Conservation (phyloP, 805 yeast species). For the Allodekkera sacchari region DNA sequence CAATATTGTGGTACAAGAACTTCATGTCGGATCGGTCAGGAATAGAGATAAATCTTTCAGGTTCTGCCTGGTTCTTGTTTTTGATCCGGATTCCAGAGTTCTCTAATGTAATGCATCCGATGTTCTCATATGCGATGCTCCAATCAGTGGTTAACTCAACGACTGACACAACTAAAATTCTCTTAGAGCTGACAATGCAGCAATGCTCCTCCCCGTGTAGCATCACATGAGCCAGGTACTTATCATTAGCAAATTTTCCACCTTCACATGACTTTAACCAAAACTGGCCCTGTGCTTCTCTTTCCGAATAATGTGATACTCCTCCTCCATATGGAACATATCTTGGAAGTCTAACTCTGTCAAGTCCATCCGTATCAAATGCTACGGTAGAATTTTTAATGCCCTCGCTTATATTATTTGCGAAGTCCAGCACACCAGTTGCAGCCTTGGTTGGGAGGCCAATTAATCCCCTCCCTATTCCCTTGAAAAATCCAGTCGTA, state of each 20-base stretch:
- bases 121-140: slow-evolving; percentile 56
- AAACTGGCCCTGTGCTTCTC: slow-evolving; percentile 91
- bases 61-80: slow-evolving; percentile 34
- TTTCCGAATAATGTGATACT: slow-evolving; percentile 62
- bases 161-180: slow-evolving; percentile 61
- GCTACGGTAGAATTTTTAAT: slow-evolving; percentile 88
- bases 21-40: slow-evolving; percentile 56
- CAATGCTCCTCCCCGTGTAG: slow-evolving; percentile 75
- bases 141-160: slow-evolving; percentile 57
- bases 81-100: slow-evolving; percentile 69
- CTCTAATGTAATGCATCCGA: slow-evolving; percentile 68
- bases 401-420: slow-evolving; percentile 89
- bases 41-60: slow-evolving; percentile 61
- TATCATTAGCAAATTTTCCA: slow-evolving; percentile 64
- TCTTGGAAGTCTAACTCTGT: slow-evolving; percentile 77
- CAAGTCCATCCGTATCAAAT: slow-evolving; percentile 69
- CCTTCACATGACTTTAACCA: slow-evolving; percentile 84
- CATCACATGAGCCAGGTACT: slow-evolving; percentile 77
- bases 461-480: slow-evolving; percentile 88
- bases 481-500: slow-evolving; percentile 85
- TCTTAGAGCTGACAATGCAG: slow-evolving; percentile 64
- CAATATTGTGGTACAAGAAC: slow-evolving; percentile 64
- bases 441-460: slow-evolving; percentile 97
- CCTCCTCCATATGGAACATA: slow-evolving; percentile 62
- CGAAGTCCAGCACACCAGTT: slow-evolving; percentile 87